Evolutionary conservation across 2,329 filamentous ascomycete species (phyloP).

Genomic region (Lanzia echinophila): DNA sequence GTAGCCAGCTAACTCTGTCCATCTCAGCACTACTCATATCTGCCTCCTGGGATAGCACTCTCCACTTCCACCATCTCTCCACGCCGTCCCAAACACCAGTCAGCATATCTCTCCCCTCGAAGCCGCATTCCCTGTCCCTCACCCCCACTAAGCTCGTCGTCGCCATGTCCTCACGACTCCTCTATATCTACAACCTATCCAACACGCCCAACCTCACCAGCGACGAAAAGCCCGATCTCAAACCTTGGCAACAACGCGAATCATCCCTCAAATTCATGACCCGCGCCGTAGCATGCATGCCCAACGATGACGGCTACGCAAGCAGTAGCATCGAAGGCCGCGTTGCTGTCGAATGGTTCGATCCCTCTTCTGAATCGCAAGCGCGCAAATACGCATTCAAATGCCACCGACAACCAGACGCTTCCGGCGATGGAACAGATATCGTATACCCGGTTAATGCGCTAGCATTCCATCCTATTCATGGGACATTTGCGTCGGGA

Average conservation of each 20-base stretch:
- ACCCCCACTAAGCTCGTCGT: slow-evolving; percentile 80
- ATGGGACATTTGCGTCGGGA: slow-evolving; percentile 61
- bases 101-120: slow-evolving; percentile 67
- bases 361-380: slow-evolving; percentile 79
- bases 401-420: slow-evolving; percentile 75
- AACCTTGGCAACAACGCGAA: slow-evolving; percentile 90
- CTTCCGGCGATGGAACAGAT: slow-evolving; percentile 53
- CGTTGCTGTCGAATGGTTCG: slow-evolving; percentile 97
- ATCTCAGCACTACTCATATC: slow-evolving; percentile 66
- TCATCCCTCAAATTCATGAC: slow-evolving; percentile 96
- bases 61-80: slow-evolving; percentile 71
- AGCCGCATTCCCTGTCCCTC: slow-evolving; percentile 80
- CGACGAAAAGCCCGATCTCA: slow-evolving; percentile 42
- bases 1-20: neutral
- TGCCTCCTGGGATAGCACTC: slow-evolving; percentile 85
- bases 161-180: slow-evolving; percentile 88
- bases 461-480: slow-evolving; percentile 60
- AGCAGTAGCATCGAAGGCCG: slow-evolving; percentile 89
- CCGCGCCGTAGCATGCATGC: slow-evolving; percentile 89
- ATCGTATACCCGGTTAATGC: slow-evolving; percentile 69
- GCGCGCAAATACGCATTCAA: slow-evolving; percentile 97
- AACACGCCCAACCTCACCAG: slow-evolving; percentile 53
- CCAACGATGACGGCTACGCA: slow-evolving; percentile 89
- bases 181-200: slow-evolving; percentile 88
- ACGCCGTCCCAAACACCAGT: slow-evolving; percentile 49